Evolutionary conservation across 1,139 yeast genomes (phyloP).

Genomic region (Insectozyma bohioensis): DNA sequence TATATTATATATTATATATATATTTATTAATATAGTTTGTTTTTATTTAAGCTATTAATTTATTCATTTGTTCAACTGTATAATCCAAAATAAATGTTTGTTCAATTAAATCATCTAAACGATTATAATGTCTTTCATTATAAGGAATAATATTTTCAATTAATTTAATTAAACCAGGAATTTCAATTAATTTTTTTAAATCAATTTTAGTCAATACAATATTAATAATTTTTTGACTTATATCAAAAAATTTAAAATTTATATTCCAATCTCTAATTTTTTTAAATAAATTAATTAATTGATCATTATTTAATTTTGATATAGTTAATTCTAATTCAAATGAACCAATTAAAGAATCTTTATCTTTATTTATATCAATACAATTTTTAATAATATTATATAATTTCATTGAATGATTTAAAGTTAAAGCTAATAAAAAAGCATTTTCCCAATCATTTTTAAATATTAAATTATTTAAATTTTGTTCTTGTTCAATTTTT

Average conservation of each 20-base stretch:
- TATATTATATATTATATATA: not conserved
- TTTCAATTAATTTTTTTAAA: conserved; percentile 55
- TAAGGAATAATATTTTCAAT: conserved; percentile 82
- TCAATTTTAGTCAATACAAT: conserved; percentile 59
- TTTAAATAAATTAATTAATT: conserved; percentile 58
- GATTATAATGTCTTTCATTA: conserved; percentile 76
- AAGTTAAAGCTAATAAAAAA: conserved; percentile 75
- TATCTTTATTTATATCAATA: conserved; percentile 44
- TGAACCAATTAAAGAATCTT: conserved; percentile 57
- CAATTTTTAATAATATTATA: conserved; percentile 67
- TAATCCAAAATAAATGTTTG: conserved; percentile 85
- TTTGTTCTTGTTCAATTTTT: conserved; percentile 84
- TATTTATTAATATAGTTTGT: not conserved
- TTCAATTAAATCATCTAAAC: conserved; percentile 79
- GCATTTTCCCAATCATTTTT: conserved; percentile 86
- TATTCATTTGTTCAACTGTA: conserved; percentile 76
- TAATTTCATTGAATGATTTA: conserved; percentile 84
- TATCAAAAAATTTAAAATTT: conserved; percentile 74
- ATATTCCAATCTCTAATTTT: conserved; percentile 95
- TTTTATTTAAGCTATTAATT: conserved; percentile 18
- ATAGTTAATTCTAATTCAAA: conserved; percentile 66
- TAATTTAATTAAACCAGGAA: conserved; percentile 65
- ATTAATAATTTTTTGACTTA: conserved; percentile 74
- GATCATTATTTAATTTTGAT: conserved; percentile 55
- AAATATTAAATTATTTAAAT: conserved; percentile 68